Base-by-base conservation (phyloP, 345 rosid species). In the Clausena lansium region DNA sequence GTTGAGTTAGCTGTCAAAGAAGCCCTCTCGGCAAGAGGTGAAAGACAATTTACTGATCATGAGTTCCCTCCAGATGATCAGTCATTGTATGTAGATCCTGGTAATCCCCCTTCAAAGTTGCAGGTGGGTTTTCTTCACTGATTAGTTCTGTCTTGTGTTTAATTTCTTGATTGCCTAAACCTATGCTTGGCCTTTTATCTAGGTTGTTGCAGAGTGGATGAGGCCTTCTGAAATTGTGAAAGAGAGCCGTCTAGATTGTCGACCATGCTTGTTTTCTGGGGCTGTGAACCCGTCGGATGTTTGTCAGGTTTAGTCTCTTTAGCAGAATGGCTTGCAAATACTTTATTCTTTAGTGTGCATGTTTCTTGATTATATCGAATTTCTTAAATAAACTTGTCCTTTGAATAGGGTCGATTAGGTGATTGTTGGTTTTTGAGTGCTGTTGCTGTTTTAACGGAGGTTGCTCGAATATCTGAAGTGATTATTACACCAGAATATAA, bases 351-450 rank as follows among this genome's bases (percentile, higher is more conserved):
- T 67, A 39, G 35, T 35, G 3, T 82, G 38, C 70, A 57, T 69
- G 36, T 80, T 74, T 74, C 71, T 74, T 73, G 59, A 73, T 81
- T 36, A 9, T 74, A 55, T 27, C 54, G 4, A 30, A 62, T 32
- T 67, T 73, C 79, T 59, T 68, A 63, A 74, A 74, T 32, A 45
- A 65, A 71, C 54, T 60, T 80, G 73, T 19, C 47, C 77, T 80
- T 78, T 84, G 4, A 81, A 84, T 70, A 97, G 99, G 99, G 99
- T 45, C 99, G 91, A 28, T 82, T 97, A 83, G 99, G 99, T 0
- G 98, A 97, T 87, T 97, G 99, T 81, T 97, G 99, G 99, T 97
- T 97, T 84, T 83, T 97, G 84, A 97, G 99, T 78, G 99, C 99
- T 47, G 97, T 97, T 78, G 98, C 99, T 76, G 99, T 97, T 80